These are phyloP conservation scores for Pythium scleroteichum DNA, from an alignment of 352 stramenopile genomes.

Conservation along the genomic window DNA sequence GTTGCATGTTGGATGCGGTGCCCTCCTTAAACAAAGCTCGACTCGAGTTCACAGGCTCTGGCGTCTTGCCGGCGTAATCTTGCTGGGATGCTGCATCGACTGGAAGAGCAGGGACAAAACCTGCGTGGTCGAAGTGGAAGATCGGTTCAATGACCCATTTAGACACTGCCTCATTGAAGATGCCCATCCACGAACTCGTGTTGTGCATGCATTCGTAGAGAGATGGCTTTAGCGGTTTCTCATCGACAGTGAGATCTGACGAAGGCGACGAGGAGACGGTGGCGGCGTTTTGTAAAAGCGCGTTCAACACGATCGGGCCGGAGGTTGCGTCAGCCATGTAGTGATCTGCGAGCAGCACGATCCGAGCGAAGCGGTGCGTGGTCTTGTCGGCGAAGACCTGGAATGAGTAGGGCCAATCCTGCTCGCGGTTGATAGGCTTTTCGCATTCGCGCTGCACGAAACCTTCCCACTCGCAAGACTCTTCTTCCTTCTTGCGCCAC, in stretches of 20 bases:
- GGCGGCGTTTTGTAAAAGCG: slow-evolving; percentile 42
- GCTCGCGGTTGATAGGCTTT: slow-evolving; percentile 42
- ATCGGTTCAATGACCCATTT: slow-evolving; percentile 66
- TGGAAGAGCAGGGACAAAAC: slow-evolving; percentile 40
- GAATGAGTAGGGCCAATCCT: slow-evolving; percentile 50
- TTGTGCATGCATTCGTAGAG: slow-evolving; percentile 64
- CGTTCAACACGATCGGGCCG: slow-evolving; percentile 45
- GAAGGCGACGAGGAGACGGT: neutral
- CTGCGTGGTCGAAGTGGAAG: slow-evolving; percentile 58
- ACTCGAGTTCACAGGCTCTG: slow-evolving; percentile 42
- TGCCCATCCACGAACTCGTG: slow-evolving; percentile 48
- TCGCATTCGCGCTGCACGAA: slow-evolving; percentile 52
- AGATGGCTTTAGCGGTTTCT: slow-evolving; percentile 41
- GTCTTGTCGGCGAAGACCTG: slow-evolving; percentile 41
- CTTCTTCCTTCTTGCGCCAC: slow-evolving; percentile 38
- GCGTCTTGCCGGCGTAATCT: slow-evolving; percentile 38
- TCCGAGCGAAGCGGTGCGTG: slow-evolving; percentile 38
- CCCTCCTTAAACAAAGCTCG: slow-evolving; percentile 48
- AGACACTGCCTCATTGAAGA: slow-evolving; percentile 54
- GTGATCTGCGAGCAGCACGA: slow-evolving; percentile 56
- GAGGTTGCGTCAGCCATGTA: slow-evolving; percentile 65
- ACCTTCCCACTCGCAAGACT: slow-evolving; percentile 42
- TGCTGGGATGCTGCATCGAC: slow-evolving; percentile 43
- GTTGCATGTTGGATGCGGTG: slow-evolving; percentile 41
- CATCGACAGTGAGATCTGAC: slow-evolving; percentile 5